Evolutionary conservation across 1,284 basidiomycete genomes (phyloP).

Genomic region (Ustilago bromivora): DNA sequence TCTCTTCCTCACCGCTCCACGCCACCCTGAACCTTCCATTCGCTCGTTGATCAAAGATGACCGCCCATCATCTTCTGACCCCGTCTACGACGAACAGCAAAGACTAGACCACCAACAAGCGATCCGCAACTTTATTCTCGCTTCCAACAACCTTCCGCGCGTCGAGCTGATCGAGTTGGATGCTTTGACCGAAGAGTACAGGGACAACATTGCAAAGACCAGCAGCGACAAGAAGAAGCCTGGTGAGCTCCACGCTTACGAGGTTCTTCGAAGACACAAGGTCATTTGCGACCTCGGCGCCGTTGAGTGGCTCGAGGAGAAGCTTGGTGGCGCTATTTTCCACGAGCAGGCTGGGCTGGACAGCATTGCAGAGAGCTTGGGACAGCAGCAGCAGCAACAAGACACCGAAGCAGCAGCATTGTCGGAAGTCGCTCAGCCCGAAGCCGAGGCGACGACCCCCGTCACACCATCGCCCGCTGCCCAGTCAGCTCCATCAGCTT

Average conservation of each 20-base stretch:
- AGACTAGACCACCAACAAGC: slow-evolving; percentile 47
- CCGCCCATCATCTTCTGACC: slow-evolving; percentile 60
- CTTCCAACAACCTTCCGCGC: slow-evolving; percentile 60
- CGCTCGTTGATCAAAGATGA: slow-evolving; percentile 34
- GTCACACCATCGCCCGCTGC: slow-evolving; percentile 10
- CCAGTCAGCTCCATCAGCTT: slow-evolving; percentile 17
- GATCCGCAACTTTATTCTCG: slow-evolving; percentile 60
- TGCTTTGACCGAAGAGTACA: slow-evolving; percentile 55
- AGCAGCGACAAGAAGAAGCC: slow-evolving; percentile 65
- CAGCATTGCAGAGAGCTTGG: slow-evolving; percentile 4
- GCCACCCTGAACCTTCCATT: slow-evolving; percentile 49
- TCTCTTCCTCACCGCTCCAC: slow-evolving; percentile 67
- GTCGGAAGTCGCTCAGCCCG: slow-evolving; percentile 3
- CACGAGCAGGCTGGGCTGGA: slow-evolving; percentile 51
- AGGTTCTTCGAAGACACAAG: slow-evolving; percentile 62
- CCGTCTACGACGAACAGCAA: slow-evolving; percentile 59
- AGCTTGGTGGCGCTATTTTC: slow-evolving; percentile 65
- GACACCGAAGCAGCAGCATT: background rate
- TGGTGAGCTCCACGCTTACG: slow-evolving; percentile 68
- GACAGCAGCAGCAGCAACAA: slow-evolving; percentile 25
- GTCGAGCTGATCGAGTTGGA: slow-evolving; percentile 63
- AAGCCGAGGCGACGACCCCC: slow-evolving; percentile 5
- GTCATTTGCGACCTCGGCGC: slow-evolving; percentile 68
- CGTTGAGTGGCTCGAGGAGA: slow-evolving; percentile 69
- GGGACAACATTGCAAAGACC: slow-evolving; percentile 48